Base-by-base conservation (phyloP, 768 basidiomycete genomes). In the Tylopilus balloui region DNA sequence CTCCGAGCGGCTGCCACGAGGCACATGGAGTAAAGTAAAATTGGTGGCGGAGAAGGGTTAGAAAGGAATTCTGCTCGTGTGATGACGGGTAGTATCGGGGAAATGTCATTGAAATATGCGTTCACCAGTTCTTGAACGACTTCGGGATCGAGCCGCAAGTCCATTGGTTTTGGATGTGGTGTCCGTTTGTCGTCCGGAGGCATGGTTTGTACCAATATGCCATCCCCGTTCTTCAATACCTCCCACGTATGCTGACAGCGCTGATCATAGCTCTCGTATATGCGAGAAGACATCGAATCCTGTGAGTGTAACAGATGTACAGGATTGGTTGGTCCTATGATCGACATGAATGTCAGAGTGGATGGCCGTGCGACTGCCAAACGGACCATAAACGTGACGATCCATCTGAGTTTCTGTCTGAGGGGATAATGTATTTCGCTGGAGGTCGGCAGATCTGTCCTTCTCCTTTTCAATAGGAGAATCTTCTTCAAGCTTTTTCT, bases 21-120 rank as follows among this genome's bases (percentile, higher is more conserved):
- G 67, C 93, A 97, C 69, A 98, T 93, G 31, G 91, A 85, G 68
- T 97, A 97, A 19, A 98, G 78, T 49, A 98, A 69, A 20, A 99
- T 76, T 4, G 88, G 83, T 3, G 92, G 80, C 0, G 86, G 88
- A 13, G 81, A 82, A 19, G 80, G 76, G 42, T 67, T 80, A 31
- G 84, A 78, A 53, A 96, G 73, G 62, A 99, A 97, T 64, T 99
- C 95, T 21, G 80, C 77, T 62, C 87, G 81, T 15, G 90, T 89
- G 50, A 98, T 80, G 56, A 99, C 76, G 11, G 96, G 95, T 49
- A 97, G 79, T 35, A 90, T 73, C n/a, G 89, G 90, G 2, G 89
- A 82, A 39, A 94, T 77, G n/a, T 93, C 84, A 19, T 78, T 75
- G 70, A 96, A 99, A 71, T 94, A 96, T 19, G 84, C 81, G 67